phyloP scores from a whole-genome alignment of 2,329 filamentous ascomycete species.

The Botrytis paeoniae region DNA sequence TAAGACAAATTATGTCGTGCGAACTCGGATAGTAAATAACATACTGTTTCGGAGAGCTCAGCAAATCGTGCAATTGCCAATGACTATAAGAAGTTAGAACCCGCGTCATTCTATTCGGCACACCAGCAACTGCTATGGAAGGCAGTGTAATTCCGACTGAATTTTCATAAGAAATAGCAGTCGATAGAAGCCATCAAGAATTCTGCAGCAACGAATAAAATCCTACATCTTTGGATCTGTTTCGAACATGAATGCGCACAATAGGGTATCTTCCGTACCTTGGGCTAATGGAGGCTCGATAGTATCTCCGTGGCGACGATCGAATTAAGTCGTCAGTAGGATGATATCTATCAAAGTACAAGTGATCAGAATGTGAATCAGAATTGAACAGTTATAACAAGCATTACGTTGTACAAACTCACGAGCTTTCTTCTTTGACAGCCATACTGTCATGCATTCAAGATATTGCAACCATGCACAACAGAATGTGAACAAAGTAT shows the following conservation, averaged over 20 bases:
- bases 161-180: not conserved
- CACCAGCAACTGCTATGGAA: not conserved
- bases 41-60: conserved; percentile 75
- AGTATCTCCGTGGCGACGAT: conserved; percentile 60
- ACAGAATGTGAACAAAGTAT: not conserved
- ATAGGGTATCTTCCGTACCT: conserved; percentile 48
- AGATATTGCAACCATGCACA: conserved; percentile 18
- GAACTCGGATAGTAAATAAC: conserved; percentile 83
- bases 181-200: not conserved
- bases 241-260: not conserved
- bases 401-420: conserved; percentile 33
- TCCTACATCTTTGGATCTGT: not conserved
- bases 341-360: conserved; percentile 49
- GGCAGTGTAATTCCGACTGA: not conserved
- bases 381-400: not conserved
- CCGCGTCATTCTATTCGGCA: not conserved
- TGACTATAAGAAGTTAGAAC: conserved; percentile 51
- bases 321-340: conserved; percentile 65
- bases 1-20: conserved; percentile 66
- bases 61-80: conserved; percentile 86
- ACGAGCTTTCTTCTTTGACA: conserved; percentile 53
- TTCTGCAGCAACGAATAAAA: not conserved
- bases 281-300: conserved; percentile 62
- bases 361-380: conserved; percentile 1
- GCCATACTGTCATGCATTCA: conserved; percentile 47